Conservation (phyloP, 2,329 filamentous ascomycete genomes). For the Apiospora rasikravindrae region DNA sequence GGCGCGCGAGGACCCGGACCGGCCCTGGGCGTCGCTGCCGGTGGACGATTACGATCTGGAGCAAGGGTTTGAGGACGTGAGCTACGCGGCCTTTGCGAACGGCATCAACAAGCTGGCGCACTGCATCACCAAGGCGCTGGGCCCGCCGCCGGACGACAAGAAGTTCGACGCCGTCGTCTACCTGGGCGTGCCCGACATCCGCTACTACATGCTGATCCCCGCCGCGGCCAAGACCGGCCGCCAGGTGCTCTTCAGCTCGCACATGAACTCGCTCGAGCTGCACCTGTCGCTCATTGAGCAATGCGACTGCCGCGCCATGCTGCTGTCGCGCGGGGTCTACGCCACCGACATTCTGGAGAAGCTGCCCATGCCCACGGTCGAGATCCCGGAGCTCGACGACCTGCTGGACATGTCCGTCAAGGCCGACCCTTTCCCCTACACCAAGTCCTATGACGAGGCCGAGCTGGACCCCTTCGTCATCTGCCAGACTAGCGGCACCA, state of each 20-base stretch:
- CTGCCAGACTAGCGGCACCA: conserved; percentile 32
- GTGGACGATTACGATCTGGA: conserved; percentile 31
- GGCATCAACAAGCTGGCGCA: conserved; percentile 31
- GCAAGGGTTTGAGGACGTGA: conserved; percentile 30
- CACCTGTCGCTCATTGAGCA: conserved; percentile 36
- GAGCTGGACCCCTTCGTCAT: conserved; percentile 22
- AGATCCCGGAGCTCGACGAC: conserved; percentile 29
- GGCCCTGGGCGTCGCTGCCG: conserved; percentile 29
- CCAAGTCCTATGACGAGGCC: conserved; percentile 39
- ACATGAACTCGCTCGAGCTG: conserved; percentile 38
- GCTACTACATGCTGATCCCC: conserved; percentile 30
- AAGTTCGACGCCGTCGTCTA: conserved; percentile 29
- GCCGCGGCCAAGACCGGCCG: conserved; percentile 47
- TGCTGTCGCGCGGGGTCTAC: conserved; percentile 24
- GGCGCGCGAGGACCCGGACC: conserved; percentile 26
- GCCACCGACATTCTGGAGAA: conserved; percentile 21
- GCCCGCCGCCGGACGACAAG: not conserved
- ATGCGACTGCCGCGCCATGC: conserved; percentile 22
- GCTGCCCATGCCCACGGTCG: conserved; percentile 21
- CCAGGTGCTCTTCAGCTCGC: conserved; percentile 41
- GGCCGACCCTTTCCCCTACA: conserved; percentile 34
- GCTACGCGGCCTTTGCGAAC: conserved; percentile 27
- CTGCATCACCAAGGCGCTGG: conserved; percentile 26
- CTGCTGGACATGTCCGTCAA: conserved; percentile 32
- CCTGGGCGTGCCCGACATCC: conserved; percentile 29